phyloP scores from a whole-genome alignment of 2,329 filamentous ascomycete genomes.

The Ceratocystis cubensis region DNA sequence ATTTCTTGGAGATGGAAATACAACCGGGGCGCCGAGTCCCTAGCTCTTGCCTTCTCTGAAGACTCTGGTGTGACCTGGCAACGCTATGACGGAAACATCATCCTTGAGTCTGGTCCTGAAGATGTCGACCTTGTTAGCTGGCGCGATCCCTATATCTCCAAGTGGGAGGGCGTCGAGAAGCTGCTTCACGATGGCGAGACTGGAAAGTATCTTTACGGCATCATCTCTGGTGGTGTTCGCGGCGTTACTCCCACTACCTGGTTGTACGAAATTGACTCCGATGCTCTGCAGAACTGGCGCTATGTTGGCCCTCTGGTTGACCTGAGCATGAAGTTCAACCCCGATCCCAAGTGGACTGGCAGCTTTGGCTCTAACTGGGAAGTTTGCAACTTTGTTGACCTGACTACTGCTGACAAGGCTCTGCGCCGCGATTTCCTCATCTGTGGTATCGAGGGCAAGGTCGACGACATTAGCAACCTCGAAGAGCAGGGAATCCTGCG shows the following conservation, averaged over 20 bases:
- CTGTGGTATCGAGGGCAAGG: slow-evolving; percentile 17
- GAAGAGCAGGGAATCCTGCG: slow-evolving; percentile 10
- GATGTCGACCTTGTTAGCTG: slow-evolving; percentile 24
- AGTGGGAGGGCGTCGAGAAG: slow-evolving; percentile 22
- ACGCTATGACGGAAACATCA: slow-evolving; percentile 23
- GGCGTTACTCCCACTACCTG: slow-evolving; percentile 23
- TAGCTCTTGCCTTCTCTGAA: slow-evolving; percentile 33
- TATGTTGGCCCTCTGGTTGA: slow-evolving; percentile 21
- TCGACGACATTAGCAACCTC: not conserved
- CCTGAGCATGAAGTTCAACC: slow-evolving; percentile 13
- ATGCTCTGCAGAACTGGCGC: slow-evolving; percentile 23
- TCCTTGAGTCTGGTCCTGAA: slow-evolving; percentile 22
- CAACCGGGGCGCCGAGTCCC: slow-evolving; percentile 35
- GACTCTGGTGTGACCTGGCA: slow-evolving; percentile 26
- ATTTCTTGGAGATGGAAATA: slow-evolving; percentile 37
- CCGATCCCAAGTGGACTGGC: slow-evolving; percentile 16
- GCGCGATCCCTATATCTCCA: slow-evolving; percentile 25
- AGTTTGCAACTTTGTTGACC: slow-evolving; percentile 18
- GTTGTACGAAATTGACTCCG: slow-evolving; percentile 22
- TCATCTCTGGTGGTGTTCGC: slow-evolving; percentile 29
- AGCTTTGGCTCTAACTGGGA: slow-evolving; percentile 18
- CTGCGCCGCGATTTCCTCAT: slow-evolving; percentile 14
- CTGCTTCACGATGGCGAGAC: slow-evolving; percentile 20
- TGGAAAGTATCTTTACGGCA: slow-evolving; percentile 29
- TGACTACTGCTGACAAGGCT: slow-evolving; percentile 5